Evolutionary conservation across 2,329 filamentous ascomycete genomes (phyloP), one percentile per base, ranked within the genome.

Genomic region (Fusarium pseudonygamai): DNA sequence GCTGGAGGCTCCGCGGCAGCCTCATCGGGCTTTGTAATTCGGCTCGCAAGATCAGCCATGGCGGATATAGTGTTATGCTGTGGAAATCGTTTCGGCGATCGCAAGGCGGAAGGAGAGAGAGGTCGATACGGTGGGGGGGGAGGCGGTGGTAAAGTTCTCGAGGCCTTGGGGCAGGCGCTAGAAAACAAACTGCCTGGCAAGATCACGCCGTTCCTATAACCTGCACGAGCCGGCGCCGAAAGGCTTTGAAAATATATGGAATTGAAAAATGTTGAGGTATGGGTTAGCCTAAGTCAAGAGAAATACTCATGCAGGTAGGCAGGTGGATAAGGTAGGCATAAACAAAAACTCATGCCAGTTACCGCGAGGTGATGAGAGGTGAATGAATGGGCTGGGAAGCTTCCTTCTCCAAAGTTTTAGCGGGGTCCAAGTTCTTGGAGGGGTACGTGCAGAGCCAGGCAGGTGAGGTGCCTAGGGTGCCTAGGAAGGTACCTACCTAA

Each of bases 31-130:
- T 85, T 81, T 26, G 85, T 86, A 76, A 87, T 87, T 71, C 86
- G 85, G 77, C 85, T 87, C 53, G 86, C 86, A 47, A 87, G 84
- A 75, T 87, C 85, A 60, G 85, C 80, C 85, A 87, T 87, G 24
- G 60, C 77, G 74, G 36, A 50, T 40, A 32, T 43, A 46, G 24
- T 56, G 56, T 50, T 61, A 28, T 66, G 56, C 42, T 40, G 50
- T 49, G 36, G 18, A 58, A 64, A 37, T 32, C 59, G 40, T 56
- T 50, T 66, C 43, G 52, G 55, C 22, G 50, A 55, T 62, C 45
- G 58, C 47, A 39, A 68, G 60, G 28, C 64, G 66, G 62, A 40
- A 66, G 60, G 58, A 69, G 66, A 47, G 60, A 45, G 60, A 67
- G 64, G 64, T 67, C 37, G 64, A 49, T 73, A 64, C 55, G 50